phyloP scores from a whole-genome alignment of 371 early-diverging fungal species.

The Apophysomyces trapeziformis region DNA sequence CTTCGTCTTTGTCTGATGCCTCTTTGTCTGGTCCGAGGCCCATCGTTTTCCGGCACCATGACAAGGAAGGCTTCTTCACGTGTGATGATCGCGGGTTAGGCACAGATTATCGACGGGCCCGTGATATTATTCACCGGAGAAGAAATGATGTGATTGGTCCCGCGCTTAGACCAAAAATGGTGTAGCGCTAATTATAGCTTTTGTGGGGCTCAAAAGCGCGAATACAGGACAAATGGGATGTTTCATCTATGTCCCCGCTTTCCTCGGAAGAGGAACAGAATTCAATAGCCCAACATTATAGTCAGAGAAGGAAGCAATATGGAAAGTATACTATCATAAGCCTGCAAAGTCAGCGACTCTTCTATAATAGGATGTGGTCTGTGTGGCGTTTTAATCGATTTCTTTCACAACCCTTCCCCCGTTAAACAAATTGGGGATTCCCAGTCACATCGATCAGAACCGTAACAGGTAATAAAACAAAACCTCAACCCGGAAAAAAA shows the following conservation, averaged over 20 bases:
- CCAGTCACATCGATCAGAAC: no score
- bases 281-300: not conserved
- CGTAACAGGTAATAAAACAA: no score
- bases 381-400: not conserved
- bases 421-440: no score
- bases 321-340: no score
- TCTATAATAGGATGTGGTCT: conserved; percentile 3
- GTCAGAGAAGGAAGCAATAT: no score
- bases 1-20: not conserved
- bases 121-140: not conserved
- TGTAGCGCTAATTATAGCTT: conserved; percentile 1
- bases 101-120: not conserved
- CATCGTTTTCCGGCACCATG: not conserved
- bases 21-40: not conserved
- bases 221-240: not conserved
- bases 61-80: conserved; percentile 1
- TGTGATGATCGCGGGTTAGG: conserved; percentile 1
- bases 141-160: conserved; percentile 7
- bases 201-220: not conserved
- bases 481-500: no score
- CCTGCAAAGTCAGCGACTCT: not conserved
- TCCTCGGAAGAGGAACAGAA: not conserved
- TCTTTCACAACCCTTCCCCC: not conserved
- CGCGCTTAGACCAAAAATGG: conserved; percentile 8
- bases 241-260: not conserved